Percentiles rank a stretch among this genome's conserved stretches.
These are phyloP conservation scores for Athelia psychrophila DNA, from an alignment of 1,284 basidiomycete species.

Conservation along the genomic window DNA sequence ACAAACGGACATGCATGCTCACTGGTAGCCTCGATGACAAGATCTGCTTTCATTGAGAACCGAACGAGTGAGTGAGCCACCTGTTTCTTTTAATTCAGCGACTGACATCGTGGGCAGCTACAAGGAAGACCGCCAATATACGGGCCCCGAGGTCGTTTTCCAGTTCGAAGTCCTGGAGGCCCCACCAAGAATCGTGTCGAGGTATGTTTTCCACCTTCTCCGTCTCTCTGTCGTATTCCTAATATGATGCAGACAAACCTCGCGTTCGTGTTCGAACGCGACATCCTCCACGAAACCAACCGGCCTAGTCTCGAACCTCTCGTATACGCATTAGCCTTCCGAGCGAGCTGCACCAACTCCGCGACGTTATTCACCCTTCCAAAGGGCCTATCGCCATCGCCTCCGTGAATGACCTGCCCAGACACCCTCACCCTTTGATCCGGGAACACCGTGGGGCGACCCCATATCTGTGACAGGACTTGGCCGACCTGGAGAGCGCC, in stretches of 20 bases:
- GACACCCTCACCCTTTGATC: conserved; percentile 36
- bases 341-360: conserved; percentile 40
- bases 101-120: no score
- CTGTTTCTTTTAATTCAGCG: no score
- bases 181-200: conserved; percentile 37
- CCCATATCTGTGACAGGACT: conserved; percentile 35
- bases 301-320: conserved; percentile 26
- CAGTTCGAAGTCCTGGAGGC: conserved; percentile 60
- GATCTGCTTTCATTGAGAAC: no score
- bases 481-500: conserved; percentile 37
- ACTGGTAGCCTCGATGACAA: no score
- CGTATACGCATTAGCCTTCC: conserved; percentile 34
- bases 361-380: conserved; percentile 39
- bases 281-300: conserved; percentile 42
- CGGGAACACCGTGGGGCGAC: conserved; percentile 29
- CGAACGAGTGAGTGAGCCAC: no score
- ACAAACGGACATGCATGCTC: no score
- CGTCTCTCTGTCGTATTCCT: not conserved
- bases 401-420: conserved; percentile 41
- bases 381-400: conserved; percentile 44
- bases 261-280: conserved; percentile 41
- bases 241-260: conserved; percentile 25
- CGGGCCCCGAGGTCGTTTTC: conserved; percentile 66
- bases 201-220: conserved; percentile 15
- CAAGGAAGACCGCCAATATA: no score